Conservation (phyloP, 2,329 filamentous ascomycete species). For the Tolypocladium tundrense region DNA sequence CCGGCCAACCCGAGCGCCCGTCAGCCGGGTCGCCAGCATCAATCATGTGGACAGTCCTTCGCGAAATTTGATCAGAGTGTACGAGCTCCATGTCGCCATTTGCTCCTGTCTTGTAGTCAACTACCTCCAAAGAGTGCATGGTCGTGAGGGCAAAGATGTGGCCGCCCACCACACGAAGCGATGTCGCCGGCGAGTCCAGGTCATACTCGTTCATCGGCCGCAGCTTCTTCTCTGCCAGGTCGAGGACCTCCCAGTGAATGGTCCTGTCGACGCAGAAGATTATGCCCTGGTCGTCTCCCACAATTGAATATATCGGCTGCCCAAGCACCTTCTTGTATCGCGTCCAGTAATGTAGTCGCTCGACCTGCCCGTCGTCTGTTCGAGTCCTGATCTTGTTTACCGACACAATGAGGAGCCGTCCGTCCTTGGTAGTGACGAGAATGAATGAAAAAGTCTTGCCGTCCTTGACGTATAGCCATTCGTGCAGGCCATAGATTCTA, state of each 20-base stretch:
- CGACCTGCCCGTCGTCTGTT: conserved; percentile 6
- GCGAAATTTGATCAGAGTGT: conserved; percentile 35
- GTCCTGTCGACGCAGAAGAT: conserved; percentile 43
- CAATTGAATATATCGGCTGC: conserved; percentile 44
- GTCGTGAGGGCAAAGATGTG: conserved; percentile 42
- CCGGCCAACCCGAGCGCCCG: conserved; percentile 19
- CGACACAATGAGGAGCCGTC: conserved; percentile 46
- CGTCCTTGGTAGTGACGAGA: conserved; percentile 45
- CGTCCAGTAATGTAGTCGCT: conserved; percentile 39
- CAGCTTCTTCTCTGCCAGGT: conserved; percentile 40
- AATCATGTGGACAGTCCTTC: conserved; percentile 35
- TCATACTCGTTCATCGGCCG: conserved; percentile 33
- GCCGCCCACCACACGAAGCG: conserved; percentile 34
- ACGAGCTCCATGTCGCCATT: conserved; percentile 25
- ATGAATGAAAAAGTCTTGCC: conserved; percentile 52
- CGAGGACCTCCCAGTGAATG: conserved; percentile 47
- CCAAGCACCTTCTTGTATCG: conserved; percentile 35
- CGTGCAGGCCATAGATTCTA: conserved; percentile 47
- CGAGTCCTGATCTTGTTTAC: conserved; percentile 20
- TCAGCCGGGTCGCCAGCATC: conserved; percentile 27
- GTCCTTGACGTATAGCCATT: conserved; percentile 52
- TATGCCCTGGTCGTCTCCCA: conserved; percentile 43
- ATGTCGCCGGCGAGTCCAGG: conserved; percentile 42
- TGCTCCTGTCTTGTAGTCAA: conserved; percentile 34
- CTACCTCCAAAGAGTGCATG: conserved; percentile 44